Evolutionary conservation across 2,329 filamentous ascomycete genomes (phyloP), one percentile per base, ranked within the genome.

Genomic region (Rhynchosporium agropyri): DNA sequence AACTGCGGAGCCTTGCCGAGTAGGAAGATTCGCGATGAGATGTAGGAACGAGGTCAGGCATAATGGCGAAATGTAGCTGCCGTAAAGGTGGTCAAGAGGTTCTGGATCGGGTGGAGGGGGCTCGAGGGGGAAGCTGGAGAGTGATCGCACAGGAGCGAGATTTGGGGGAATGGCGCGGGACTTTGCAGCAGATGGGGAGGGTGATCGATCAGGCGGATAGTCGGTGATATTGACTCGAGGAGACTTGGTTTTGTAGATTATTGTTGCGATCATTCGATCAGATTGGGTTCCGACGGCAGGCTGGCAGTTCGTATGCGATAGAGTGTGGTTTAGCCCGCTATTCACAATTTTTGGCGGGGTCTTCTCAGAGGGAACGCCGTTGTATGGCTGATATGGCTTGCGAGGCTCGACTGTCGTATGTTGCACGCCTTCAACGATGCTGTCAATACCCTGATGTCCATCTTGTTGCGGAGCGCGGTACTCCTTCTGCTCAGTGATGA

Each of bases 41-140:
- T 88, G 84, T 28, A 89, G 79, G 73, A 89, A 89, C 13, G 85
- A 85, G 9, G 85, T 85, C 65, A 87, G 81, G 76, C 86, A 88
- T 64, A 88, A 79, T 5, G 85, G 84, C 20, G 85, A 87, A 71
- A 88, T 82, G 70, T 86, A 86, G 26, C 84, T 86, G 65, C 86
- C 86, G 69, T 89, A 89, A 20, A 88, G 80, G 65, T 87, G 84
- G 71, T 89, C 85, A 58, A 88, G 80, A 61, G 85, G 79, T 75
- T 87, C 80, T 69, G 83, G 76, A 72, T 86, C 80, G 69, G 80
- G 76, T 60, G 76, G 67, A 55, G 80, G 79, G 63, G 85, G 80
- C 73, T 88, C 84, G 57, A 87, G 79, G 29, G 86, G 84, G 69
- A 86, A 86, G 66, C 78, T 77, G n/a, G 83, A 81, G 61, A 82